Evolutionary conservation across 2,329 filamentous ascomycete genomes (phyloP), one percentile per base, ranked within the genome.

Genomic region (Botrytis hyacinthi): DNA sequence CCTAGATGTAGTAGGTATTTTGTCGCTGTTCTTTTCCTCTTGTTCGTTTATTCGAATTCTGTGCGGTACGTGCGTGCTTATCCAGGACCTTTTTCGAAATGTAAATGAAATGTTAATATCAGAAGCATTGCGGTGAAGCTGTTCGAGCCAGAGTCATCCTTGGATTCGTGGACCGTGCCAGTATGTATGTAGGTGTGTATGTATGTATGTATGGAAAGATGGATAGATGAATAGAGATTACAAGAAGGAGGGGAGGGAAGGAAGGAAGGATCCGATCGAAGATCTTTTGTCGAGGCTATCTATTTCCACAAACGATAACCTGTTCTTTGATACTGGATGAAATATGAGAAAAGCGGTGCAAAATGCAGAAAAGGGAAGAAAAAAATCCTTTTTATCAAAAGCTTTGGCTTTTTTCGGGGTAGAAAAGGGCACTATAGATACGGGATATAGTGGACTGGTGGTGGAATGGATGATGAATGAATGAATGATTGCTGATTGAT

Each of bases 91-190:
- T 68, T 54, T 68, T 35, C 46, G 65, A 68, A 68, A 54, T 68
- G 65, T 68, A 48, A 54, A n/a, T 48, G 46, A 54, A n/a, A 63
- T 66, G 46, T 67, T 37, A 72, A 59, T 72, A 72, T 68, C 70
- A 72, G 32, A 32, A 67, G 63, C 70, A 72, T 68, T 72, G 70
- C 70, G 62, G 70, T 57, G 48, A 67, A 72, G 48, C 26, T 37
- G 46, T 51, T 48, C 42, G 54, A 60, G 70, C 40, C 63, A 68
- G 51, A 68, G 70, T 42, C 62, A 72, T 72, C 22, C 62, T 72
- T 35, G 62, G 40, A 60, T 68, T 46, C 62, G 70, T 57, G 65
- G 65, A 68, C 46, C 48, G 65, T 68, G 65, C 65, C 46, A 40
- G 65, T 54, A 57, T 42, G 65, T 54, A 48, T 63, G 51, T 54